phyloP scores from a whole-genome alignment of 2,329 filamentous ascomycete species.

The Clarireedia hainanense region DNA sequence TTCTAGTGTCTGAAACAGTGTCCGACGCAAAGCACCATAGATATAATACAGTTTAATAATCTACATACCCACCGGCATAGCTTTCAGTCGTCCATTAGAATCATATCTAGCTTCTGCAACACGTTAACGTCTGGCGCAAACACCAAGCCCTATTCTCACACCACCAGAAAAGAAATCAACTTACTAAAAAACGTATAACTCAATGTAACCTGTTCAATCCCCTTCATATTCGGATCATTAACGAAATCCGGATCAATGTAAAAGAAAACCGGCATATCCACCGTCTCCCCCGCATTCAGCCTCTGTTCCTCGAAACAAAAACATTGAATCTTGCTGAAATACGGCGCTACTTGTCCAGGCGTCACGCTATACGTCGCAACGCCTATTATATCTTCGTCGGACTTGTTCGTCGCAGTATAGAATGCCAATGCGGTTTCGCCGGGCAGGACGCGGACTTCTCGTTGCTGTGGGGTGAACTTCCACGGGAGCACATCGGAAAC shows the following conservation, averaged over 20 bases:
- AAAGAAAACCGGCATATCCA: constrained; percentile 99
- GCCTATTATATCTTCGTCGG: constrained; percentile 88
- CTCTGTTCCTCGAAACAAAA: constrained; percentile 99
- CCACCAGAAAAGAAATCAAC: constrained; percentile 31
- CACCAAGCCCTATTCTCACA: not conserved
- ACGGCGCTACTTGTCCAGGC: constrained; percentile 88
- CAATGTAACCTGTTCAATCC: constrained; percentile 88
- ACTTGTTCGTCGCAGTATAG: constrained; percentile 92
- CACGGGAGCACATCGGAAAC: constrained; percentile 93
- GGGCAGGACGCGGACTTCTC: constrained; percentile 88
- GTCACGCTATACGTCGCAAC: constrained; percentile 98
- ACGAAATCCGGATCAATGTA: constrained; percentile 95
- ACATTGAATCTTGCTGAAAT: constrained; percentile 99
- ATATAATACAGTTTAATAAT: not conserved
- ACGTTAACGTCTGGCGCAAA: not conserved
- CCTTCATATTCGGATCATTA: constrained; percentile 86
- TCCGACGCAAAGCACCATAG: constrained; percentile 10
- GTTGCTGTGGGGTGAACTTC: constrained; percentile 96
- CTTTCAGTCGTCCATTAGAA: constrained; percentile 60
- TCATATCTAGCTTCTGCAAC: constrained; percentile 72
- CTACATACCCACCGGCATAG: constrained; percentile 15
- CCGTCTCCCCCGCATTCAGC: constrained; percentile 87
- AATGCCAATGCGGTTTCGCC: constrained; percentile 96
- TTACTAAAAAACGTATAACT: constrained; percentile 98
- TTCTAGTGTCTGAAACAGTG: not conserved